Conservation (phyloP, 2,329 filamentous ascomycete genomes). For the Ophidiomyces ophidiicola region DNA sequence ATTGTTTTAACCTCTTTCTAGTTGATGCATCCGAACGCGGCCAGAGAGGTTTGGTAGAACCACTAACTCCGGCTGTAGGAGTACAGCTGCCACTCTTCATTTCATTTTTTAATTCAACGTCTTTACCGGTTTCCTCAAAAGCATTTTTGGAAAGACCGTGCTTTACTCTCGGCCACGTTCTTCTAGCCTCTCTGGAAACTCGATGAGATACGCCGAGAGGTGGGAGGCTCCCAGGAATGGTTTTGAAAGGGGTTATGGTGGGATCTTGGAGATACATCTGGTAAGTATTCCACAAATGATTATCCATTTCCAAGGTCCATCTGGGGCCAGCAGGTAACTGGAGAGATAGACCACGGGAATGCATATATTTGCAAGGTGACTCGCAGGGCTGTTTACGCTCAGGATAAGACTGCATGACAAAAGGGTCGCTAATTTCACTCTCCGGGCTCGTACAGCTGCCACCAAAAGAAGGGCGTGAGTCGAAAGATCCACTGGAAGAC, state of each 20-base stretch:
- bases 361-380: constrained; percentile 27
- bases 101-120: constrained; percentile 21
- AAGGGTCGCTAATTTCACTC: constrained; percentile 46
- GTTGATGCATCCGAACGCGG: constrained; percentile 48
- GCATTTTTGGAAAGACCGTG: constrained; percentile 18
- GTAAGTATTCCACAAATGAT: constrained; percentile 55
- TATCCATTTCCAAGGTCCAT: constrained; percentile 54
- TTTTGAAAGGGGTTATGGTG: constrained; percentile 55
- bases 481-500: constrained; percentile 46
- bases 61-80: constrained; percentile 29
- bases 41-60: constrained; percentile 37
- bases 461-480: constrained; percentile 45
- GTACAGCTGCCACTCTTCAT: constrained; percentile 34
- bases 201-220: constrained; percentile 53
- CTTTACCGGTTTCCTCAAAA: constrained; percentile 7
- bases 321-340: constrained; percentile 20
- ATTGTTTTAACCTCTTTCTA: constrained; percentile 44
- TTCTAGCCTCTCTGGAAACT: constrained; percentile 49
- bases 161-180: constrained; percentile 44
- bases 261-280: constrained; percentile 54
- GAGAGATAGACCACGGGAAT: constrained; percentile 20
- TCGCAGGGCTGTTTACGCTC: constrained; percentile 28
- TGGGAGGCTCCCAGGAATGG: constrained; percentile 50
- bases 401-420: constrained; percentile 35
- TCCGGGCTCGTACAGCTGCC: constrained; percentile 51